phyloP scores from a whole-genome alignment of 805 yeast species.

The Nakazawaea wyomingensis region DNA sequence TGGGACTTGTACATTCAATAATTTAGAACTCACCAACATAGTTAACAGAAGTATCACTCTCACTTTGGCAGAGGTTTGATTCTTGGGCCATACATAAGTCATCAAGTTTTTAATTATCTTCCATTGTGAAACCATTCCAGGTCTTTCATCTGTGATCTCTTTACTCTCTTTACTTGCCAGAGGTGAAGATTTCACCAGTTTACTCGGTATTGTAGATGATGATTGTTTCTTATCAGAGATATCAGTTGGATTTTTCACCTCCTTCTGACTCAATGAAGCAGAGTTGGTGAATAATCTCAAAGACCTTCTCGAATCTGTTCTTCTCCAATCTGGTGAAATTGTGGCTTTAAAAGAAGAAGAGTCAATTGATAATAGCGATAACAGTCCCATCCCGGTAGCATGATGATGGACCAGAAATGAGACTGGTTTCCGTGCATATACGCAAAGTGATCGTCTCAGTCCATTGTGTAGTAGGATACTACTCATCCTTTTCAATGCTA shows the following conservation, averaged over 20 bases:
- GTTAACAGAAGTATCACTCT: constrained; percentile 75
- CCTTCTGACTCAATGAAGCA: neutral
- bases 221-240: neutral
- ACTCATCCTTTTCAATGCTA: too few species aligned
- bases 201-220: too few species aligned
- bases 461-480: neutral
- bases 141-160: constrained; percentile 3
- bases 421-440: neutral
- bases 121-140: constrained; percentile 31
- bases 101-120: constrained; percentile 60
- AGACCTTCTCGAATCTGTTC: neutral
- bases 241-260: neutral
- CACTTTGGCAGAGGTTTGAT: constrained; percentile 56
- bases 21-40: constrained; percentile 71
- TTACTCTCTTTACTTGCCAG: too few species aligned
- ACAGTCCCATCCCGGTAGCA: too few species aligned
- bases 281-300: neutral
- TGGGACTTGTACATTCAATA: constrained; percentile 93
- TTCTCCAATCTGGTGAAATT: neutral
- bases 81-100: constrained; percentile 77
- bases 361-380: too few species aligned
- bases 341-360: constrained; percentile 6
- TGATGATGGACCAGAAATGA: too few species aligned
- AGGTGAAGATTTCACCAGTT: neutral
- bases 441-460: neutral